Base-by-base conservation (phyloP, 495 filamentous ascomycete genomes). In the Saxispiralis lemnorum region DNA sequence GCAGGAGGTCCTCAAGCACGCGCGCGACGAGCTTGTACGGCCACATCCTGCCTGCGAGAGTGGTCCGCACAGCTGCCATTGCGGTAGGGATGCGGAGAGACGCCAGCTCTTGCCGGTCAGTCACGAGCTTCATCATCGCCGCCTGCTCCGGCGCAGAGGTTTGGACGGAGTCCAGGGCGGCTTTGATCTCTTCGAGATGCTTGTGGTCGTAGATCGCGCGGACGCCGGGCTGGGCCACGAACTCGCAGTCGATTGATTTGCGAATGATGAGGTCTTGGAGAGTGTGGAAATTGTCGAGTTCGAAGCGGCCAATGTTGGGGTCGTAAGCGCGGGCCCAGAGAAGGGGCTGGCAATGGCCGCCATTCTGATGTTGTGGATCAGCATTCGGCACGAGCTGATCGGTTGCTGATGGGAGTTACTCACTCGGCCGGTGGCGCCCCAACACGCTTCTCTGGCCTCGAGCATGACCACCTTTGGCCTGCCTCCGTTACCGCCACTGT, bases 21-120 rank as follows among this genome's bases (percentile, higher is more conserved):
- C 68, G 72, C 0, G 75, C 65, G 7, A 89, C 73, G 14, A 86
- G 70, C 54, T 83, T 85, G 54, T 89, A 92, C 0, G 85, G 85
- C 83, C 81, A 92, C 1, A 76, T 43, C 13, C 66, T 64, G 0
- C 62, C 70, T 0, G 70, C 71, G 1, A 59, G 58, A 0, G 59
- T 53, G 1, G 63, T 58, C 0, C 73, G 19, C 1, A 59, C 58
- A 3, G 68, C 57, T 0, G 68, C 68, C 0, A 53, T 45, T 19
- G 68, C 71, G 9, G 49, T 52, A 2, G 64, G 56, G 21, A 75
- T 60, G 7, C 59, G 54, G 34, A 64, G 60, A 28, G 59, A 44
- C 21, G 35, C 42, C 35, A 68, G 41, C 13, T 51, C 50, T 0
- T 46, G 52, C 30, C 53, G 54, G 30, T 59, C 53, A 9, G 45